phyloP scores from a whole-genome alignment of 2,329 filamentous ascomycete genomes.

The Aureobasidium sp. region DNA sequence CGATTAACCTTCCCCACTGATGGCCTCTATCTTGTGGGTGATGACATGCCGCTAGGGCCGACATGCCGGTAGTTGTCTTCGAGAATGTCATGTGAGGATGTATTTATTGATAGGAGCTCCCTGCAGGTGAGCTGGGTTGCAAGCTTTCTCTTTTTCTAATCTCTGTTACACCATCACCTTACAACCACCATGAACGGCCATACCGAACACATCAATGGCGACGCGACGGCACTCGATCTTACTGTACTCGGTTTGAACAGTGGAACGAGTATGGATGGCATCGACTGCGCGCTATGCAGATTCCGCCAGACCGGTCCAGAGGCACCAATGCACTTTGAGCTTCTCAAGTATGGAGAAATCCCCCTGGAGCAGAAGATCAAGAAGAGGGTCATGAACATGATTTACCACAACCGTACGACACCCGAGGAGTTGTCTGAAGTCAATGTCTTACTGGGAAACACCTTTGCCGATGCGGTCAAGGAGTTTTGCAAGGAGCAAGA shows the following conservation, averaged over 20 bases:
- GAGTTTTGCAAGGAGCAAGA: conserved; percentile 42
- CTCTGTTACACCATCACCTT: not conserved
- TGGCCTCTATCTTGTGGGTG: not conserved
- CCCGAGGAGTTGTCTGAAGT: conserved; percentile 50
- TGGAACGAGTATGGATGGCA: conserved; percentile 51
- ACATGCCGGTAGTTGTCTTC: not conserved
- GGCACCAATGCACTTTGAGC: conserved; percentile 48
- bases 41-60: not conserved
- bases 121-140: not conserved
- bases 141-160: not conserved
- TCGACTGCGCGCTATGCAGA: conserved; percentile 52
- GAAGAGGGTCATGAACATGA: conserved; percentile 51
- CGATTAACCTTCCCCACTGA: not conserved
- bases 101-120: not conserved
- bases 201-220: conserved; percentile 1
- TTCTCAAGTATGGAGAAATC: conserved; percentile 52
- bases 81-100: not conserved
- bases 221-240: conserved; percentile 36
- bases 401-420: conserved; percentile 47
- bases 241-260: conserved; percentile 50
- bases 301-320: conserved; percentile 49
- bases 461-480: conserved; percentile 47
- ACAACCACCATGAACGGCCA: not conserved
- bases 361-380: conserved; percentile 48
- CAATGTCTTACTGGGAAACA: conserved; percentile 51